phyloP scores from a whole-genome alignment of 345 rosid species.

The Brassica carinata region DNA sequence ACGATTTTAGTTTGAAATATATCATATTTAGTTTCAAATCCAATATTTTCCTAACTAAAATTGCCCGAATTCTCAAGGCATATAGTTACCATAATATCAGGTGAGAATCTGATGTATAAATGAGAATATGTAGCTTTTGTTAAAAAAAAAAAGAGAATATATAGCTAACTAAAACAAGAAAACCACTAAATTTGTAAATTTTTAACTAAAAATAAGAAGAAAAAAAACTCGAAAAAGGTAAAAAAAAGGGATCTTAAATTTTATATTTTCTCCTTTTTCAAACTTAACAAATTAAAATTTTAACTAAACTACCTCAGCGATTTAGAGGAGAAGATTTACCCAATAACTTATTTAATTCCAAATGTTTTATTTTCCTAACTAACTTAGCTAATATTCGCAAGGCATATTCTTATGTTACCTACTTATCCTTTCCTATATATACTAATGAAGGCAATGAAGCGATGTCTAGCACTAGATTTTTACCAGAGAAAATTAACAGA shows the following conservation, averaged over 20 bases:
- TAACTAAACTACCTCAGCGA: background rate
- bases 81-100: no score
- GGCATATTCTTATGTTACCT: background rate
- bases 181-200: background rate
- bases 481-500: no score
- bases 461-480: background rate
- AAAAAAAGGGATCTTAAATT: background rate
- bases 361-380: background rate
- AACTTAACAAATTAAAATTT: background rate
- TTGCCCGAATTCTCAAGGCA: no score
- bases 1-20: no score
- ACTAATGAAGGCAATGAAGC: background rate
- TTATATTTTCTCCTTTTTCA: background rate
- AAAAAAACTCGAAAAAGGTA: no score
- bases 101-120: no score
- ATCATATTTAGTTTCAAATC: no score
- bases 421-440: background rate
- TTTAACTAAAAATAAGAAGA: background rate
- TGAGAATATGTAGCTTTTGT: no score
- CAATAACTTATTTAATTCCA: no score
- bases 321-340: background rate
- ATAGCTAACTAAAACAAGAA: background rate
- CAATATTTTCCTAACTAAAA: no score
- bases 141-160: no score
- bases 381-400: background rate